Evolutionary conservation across 441 rosid genomes (phyloP), one percentile per base, ranked within the genome.

Genomic region (Arabidopsis lyrata): DNA sequence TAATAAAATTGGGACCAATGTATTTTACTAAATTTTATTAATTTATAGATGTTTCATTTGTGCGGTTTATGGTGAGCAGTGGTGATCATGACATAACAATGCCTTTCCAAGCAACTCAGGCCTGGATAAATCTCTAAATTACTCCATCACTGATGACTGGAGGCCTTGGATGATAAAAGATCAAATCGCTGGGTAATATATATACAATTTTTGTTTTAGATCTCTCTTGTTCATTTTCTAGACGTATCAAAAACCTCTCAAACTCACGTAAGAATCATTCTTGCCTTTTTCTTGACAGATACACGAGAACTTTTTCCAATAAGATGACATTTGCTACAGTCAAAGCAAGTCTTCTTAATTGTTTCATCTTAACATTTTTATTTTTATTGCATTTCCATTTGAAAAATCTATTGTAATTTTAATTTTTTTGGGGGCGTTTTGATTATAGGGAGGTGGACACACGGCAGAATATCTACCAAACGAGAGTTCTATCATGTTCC

Each of bases 161-260:
- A 81, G 93, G 45, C 66, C 85, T 2, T 90, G 97, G 98, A 52
- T 22, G 39, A 56, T 80, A 6, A 65, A 77, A 0, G 66, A 68
- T 71, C 93, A 90, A 82, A 76, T 92, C 59, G 91, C 85, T 14
- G 93, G 97, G 95, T 90, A 52, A 54, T 14, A 67, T 36, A 18
- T 60, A 48, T 70, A 6, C 6, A 34, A 12, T 38, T 41, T 41
- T 32, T 49, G 5, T 55, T 3, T 12, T 55, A 1, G 5, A 2
- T n/a, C 22, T 50, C 8, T 50, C 14, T 50, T 11, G 1, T 50
- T 31, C 9, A 38, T 70, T 15, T 24, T 61, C 15, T 38, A 3
- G 13, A 13, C 4, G 27, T 24, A 81, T 11, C 20, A n/a, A 22
- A 31, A 55, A 5, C 1, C 18, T 18, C 45, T 34, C 44, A 86